These are phyloP conservation scores for Raffaelea albimanens DNA, from an alignment of 2,329 filamentous ascomycete species.

Conservation along the genomic window DNA sequence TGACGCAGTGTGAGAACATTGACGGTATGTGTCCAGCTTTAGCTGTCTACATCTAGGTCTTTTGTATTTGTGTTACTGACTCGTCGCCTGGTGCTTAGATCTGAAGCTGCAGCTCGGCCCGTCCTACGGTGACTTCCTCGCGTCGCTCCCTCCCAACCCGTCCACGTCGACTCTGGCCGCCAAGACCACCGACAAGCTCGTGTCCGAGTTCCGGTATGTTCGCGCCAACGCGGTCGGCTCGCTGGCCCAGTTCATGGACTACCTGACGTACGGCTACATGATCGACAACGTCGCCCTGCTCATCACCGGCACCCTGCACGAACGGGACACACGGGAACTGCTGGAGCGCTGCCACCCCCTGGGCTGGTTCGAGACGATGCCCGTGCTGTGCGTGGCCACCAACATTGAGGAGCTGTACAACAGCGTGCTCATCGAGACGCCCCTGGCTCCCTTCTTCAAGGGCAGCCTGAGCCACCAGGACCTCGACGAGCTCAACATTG, in stretches of 20 bases:
- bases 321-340: constrained; percentile 91
- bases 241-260: constrained; percentile 92
- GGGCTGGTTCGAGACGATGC: constrained; percentile 98
- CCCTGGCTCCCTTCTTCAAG: constrained; percentile 94
- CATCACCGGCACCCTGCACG: constrained; percentile 95
- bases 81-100: constrained; percentile 51
- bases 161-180: constrained; percentile 90
- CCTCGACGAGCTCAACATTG: constrained; percentile 96
- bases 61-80: constrained; percentile 42
- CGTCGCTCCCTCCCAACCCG: constrained; percentile 86
- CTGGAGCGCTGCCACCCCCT: constrained; percentile 93
- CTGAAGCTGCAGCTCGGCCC: constrained; percentile 96
- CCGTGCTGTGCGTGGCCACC: constrained; percentile 91
- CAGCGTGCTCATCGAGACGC: constrained; percentile 92
- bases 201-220: constrained; percentile 93
- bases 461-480: constrained; percentile 92
- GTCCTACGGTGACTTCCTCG: constrained; percentile 94
- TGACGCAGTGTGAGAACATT: constrained; percentile 95
- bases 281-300: constrained; percentile 98
- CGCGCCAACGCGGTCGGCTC: constrained; percentile 89
- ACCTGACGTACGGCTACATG: constrained; percentile 98
- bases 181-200: constrained; percentile 96
- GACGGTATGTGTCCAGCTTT: constrained; percentile 59
- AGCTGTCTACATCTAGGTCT: neutral
- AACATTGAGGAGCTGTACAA: constrained; percentile 99